Evolutionary conservation across 768 basidiomycete genomes (phyloP).

Genomic region (Rhodotorula taiwanensis): DNA sequence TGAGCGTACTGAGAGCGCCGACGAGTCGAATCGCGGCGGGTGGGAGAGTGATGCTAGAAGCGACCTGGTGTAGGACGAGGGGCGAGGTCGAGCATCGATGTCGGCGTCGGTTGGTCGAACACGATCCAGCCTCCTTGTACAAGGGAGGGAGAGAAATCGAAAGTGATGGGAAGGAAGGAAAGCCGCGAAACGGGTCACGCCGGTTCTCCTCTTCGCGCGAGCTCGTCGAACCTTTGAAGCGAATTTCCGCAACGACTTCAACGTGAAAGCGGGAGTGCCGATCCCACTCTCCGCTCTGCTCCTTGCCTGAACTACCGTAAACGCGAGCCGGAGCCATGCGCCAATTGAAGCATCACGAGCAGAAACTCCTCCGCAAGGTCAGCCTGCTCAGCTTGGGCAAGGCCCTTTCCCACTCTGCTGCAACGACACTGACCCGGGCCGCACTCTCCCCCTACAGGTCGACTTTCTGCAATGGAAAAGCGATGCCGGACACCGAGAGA

Average conservation of each 20-base stretch:
- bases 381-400: not conserved
- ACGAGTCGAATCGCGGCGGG: not conserved
- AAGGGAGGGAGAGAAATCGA: not conserved
- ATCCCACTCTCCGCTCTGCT: not conserved
- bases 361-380: conserved; percentile 46
- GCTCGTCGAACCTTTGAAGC: too few species aligned
- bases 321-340: conserved; percentile 52
- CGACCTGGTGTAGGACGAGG: too few species aligned
- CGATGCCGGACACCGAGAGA: conserved; percentile 81
- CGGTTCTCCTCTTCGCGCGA: too few species aligned
- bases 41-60: too few species aligned
- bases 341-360: conserved; percentile 92
- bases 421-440: too few species aligned
- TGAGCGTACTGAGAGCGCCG: not conserved
- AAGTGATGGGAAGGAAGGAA: not conserved
- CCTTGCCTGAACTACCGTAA: too few species aligned
- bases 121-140: too few species aligned
- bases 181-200: not conserved
- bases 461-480: conserved; percentile 99
- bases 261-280: not conserved
- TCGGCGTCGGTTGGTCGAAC: too few species aligned
- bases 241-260: too few species aligned
- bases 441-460: conserved; percentile 74
- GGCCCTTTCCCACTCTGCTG: not conserved
- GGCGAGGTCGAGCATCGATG: too few species aligned